A percentile compares a stretch with the other conserved stretches of the same genome.
phyloP scores from a whole-genome alignment of 2,329 filamentous ascomycete genomes.

The Trichoderma pleuroti region DNA sequence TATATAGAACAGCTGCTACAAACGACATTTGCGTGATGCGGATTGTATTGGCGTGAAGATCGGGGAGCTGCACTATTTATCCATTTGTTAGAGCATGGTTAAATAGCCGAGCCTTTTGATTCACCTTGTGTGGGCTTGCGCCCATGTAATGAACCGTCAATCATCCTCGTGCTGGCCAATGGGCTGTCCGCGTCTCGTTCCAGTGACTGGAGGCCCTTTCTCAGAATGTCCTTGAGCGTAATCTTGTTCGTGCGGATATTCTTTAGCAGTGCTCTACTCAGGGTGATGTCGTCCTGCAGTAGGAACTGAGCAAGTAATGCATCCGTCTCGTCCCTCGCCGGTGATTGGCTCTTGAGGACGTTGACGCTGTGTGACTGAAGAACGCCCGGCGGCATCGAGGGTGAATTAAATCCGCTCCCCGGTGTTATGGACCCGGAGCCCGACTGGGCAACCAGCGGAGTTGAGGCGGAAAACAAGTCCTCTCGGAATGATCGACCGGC shows the following conservation, averaged over 20 bases:
- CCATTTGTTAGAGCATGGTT: not conserved
- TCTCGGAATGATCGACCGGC: not conserved
- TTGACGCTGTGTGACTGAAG: not conserved
- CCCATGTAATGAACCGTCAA: not conserved
- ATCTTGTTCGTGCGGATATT: not conserved
- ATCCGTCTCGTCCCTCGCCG: not conserved
- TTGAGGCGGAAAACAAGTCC: not conserved
- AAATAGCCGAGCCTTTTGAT: not conserved
- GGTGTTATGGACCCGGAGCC: not conserved
- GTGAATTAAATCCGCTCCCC: not conserved
- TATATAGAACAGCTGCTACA: constrained; percentile 21
- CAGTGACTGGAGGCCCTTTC: not conserved
- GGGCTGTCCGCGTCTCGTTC: not conserved
- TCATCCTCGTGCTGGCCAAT: not conserved
- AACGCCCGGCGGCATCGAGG: not conserved
- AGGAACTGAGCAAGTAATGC: not conserved
- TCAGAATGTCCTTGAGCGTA: not conserved
- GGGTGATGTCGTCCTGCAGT: not conserved
- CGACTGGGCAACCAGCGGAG: not conserved
- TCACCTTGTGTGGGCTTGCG: not conserved
- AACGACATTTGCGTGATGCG: constrained; percentile 14
- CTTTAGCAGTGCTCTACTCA: not conserved
- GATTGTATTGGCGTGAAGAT: constrained; percentile 2
- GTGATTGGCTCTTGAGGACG: not conserved
- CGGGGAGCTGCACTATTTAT: not conserved